Percentiles rank a stretch among this genome's conserved stretches.
phyloP scores from a whole-genome alignment of 495 filamentous ascomycete species.

The Haplographium delicatum region DNA sequence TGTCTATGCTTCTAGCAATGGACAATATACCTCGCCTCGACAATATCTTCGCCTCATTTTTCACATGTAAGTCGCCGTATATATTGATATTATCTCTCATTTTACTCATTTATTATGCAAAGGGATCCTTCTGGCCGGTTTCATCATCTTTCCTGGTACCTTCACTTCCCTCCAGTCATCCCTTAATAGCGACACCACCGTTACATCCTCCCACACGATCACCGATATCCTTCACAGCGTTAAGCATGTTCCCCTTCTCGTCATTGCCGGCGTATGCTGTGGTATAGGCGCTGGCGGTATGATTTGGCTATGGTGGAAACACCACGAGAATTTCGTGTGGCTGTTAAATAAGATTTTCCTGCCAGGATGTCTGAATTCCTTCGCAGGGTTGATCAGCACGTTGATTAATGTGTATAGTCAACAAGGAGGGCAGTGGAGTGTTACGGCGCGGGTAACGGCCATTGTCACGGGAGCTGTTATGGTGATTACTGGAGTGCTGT shows the following conservation, averaged over 20 bases:
- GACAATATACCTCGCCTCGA: slow-evolving; percentile 32
- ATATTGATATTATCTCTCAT: too few species aligned
- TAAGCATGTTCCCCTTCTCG: slow-evolving; percentile 18
- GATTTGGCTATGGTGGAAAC: slow-evolving; percentile 22
- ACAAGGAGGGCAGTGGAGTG: slow-evolving; percentile 38
- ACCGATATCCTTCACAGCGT: slow-evolving; percentile 7
- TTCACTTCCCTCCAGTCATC: slow-evolving; percentile 25
- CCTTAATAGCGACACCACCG: not conserved
- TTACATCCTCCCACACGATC: not conserved
- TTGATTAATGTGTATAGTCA: slow-evolving; percentile 44
- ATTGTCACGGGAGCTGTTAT: slow-evolving; percentile 25
- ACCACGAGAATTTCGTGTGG: slow-evolving; percentile 40
- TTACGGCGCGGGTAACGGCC: slow-evolving; percentile 38
- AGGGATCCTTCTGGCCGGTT: slow-evolving; percentile 35
- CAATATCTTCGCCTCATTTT: slow-evolving; percentile 23
- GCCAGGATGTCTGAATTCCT: slow-evolving; percentile 36
- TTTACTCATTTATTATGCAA: too few species aligned
- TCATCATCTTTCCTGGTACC: slow-evolving; percentile 36
- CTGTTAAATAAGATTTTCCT: slow-evolving; percentile 38
- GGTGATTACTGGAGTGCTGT: slow-evolving; percentile 23
- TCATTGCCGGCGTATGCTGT: slow-evolving; percentile 19
- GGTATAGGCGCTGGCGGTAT: slow-evolving; percentile 30
- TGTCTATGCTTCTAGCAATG: slow-evolving; percentile 34
- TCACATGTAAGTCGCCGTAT: slow-evolving; percentile 12
- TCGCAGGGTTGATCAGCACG: slow-evolving; percentile 45